Base-by-base conservation (phyloP, 345 rosid species). In the Eucalyptus polybractea region DNA sequence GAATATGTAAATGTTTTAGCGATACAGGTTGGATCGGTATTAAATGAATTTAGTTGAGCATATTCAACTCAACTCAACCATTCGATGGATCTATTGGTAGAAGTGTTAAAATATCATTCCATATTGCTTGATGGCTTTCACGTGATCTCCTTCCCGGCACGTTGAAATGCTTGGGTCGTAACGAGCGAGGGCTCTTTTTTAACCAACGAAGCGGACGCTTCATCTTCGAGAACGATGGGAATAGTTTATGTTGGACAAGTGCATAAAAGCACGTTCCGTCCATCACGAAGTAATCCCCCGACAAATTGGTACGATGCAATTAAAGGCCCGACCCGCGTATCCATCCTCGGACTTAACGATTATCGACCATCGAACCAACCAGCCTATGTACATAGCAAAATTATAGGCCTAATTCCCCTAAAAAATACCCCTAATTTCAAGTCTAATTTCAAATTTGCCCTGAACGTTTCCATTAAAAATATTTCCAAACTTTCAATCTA, bases 1-100 rank as follows among this genome's bases (percentile, higher is more conserved):
- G 29, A 56, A 56, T 56, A 24, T 56, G 6, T 22, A 56, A 56
- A 22, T 24, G 11, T 22, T 56, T 56, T 56, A 56, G 29, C 0
- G 3, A 56, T 24, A 54, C 11, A 24, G 0, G 2, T 53, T 1
- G 9, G 5, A 8, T 53, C 1, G 25, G 25, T 8, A 53, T 53
- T 53, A 7, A 19, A 53, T 53, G 24, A 0, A 53, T 53, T 53
- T 53, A 21, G 21, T 8, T 21, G 58, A 53, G 10, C 12, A 9
- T 56, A 56, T 56, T 56, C 27, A 56, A 56, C 6, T 22, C 12
- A 24, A 56, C 29, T 56, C 13, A 56, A 0, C 62, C 13, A 1
- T 10, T 24, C 10, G 13, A 24, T 10, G 27, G 8, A 22, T 25
- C 2, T 24, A 24, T 56, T 56, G 11, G 24, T 56, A 56, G 27